Base-by-base conservation (phyloP, 1,284 basidiomycete species). In the Naganishia albida region DNA sequence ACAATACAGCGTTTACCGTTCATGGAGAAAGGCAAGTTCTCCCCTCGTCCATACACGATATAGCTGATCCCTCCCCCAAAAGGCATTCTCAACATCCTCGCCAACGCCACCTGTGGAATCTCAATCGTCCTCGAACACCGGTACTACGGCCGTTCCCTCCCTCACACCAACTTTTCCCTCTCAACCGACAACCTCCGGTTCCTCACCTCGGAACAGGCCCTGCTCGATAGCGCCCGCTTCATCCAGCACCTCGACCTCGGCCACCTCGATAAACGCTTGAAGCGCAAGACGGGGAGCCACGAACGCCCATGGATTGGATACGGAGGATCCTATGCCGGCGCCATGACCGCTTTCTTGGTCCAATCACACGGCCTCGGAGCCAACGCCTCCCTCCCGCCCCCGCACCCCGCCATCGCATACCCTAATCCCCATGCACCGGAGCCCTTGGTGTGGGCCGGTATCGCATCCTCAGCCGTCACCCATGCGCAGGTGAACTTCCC, bases 51-150 rank as follows among this genome's bases (percentile, higher is more conserved):
- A 26, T 3, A 34, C 12, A 3, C 12, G 2, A 12, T 7, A 49
- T 12, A 34, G 51, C 8, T 6, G 7, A 18, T 7, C 51, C 10
- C 34, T 18, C n/a, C 18, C 15, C 25, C 39, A 39, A 30, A 59
- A 62, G 93, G 93, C 0, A 94, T 96, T 68, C 83, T 90, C 13
- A 87, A 92, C 60, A 92, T 94, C 67, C 82, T 97, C 50, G 82
- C 91, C 0, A 86, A 85, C 63, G 90, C 87, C 13, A 95, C 91
- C 0, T 85, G 87, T 23, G 95, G 95, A 3, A 77, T 84, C 7
- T 88, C 88, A n/a, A 84, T 99, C 51, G 86, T 97, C 10, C 82
- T 98, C 34, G 95, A 99, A 75, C 93, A 95, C 76, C 84, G 93
- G 69, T 74, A 71, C 71, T 75, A 71, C 72, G 94, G 94, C 48